phyloP scores from a whole-genome alignment of 306 rosid genomes.

The Vicia sativa region DNA sequence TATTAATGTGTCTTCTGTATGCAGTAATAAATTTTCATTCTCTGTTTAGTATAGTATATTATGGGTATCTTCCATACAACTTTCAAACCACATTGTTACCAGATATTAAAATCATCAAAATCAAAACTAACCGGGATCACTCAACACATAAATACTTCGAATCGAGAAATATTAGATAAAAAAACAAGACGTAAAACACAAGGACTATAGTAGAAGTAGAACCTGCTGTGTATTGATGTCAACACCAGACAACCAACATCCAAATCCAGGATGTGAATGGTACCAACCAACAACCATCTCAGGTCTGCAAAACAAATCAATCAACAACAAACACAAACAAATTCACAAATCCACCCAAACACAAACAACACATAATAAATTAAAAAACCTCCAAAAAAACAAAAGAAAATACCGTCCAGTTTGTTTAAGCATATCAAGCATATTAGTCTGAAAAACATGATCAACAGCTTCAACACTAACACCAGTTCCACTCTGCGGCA shows the following conservation, averaged over 20 bases:
- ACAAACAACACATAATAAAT: slow-evolving; percentile 1
- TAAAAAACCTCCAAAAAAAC: neutral
- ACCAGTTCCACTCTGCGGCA: slow-evolving; percentile 99
- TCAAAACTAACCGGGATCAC: neutral
- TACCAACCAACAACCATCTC: slow-evolving; percentile 99
- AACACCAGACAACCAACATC: slow-evolving; percentile 98
- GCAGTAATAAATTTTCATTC: too few relatives aligned
- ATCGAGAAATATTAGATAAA: neutral
- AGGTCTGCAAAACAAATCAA: slow-evolving; percentile 59
- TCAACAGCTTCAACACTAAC: slow-evolving; percentile 98
- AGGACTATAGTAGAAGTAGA: slow-evolving; percentile 27
- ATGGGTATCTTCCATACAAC: too few relatives aligned
- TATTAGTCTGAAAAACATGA: slow-evolving; percentile 93
- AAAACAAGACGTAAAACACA: slow-evolving; percentile 13
- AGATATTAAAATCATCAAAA: neutral
- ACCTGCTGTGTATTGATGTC: slow-evolving; percentile 99
- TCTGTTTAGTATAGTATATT: too few relatives aligned
- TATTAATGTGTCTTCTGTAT: too few relatives aligned
- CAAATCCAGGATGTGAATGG: slow-evolving; percentile 98
- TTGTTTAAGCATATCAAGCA: slow-evolving; percentile 98
- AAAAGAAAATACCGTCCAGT: slow-evolving; percentile 69
- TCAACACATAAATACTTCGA: neutral
- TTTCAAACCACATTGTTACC: neutral
- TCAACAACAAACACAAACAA: neutral
- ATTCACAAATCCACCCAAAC: neutral